phyloP scores from a whole-genome alignment of 768 basidiomycete genomes.

The Calvatia gigantea region DNA sequence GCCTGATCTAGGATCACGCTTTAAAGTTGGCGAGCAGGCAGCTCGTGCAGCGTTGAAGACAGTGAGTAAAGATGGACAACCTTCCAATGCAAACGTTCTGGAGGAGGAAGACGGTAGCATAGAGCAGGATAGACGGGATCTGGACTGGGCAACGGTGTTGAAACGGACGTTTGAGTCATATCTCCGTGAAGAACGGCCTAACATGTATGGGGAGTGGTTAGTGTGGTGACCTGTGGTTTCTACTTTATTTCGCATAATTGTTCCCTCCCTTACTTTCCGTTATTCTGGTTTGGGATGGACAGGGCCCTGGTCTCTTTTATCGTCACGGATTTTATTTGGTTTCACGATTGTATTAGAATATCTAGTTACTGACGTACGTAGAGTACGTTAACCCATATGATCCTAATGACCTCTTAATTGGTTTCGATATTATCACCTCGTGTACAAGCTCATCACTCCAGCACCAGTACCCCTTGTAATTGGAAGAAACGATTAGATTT shows the following conservation, averaged over 20 bases:
- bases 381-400: conserved; percentile 4
- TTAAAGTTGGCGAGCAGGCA: conserved; percentile 68
- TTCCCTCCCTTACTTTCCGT: background rate
- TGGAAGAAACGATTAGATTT: background rate
- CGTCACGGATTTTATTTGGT: conserved; percentile 1
- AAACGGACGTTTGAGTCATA: conserved; percentile 96
- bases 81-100: too few relatives aligned
- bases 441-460: background rate
- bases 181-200: conserved; percentile 86
- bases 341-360: conserved; percentile 7
- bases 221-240: conserved; percentile 36
- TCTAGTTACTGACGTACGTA: conserved; percentile 9
- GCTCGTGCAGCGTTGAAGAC: conserved; percentile 42
- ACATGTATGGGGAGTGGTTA: conserved; percentile 90
- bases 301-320: background rate
- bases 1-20: conserved; percentile 87
- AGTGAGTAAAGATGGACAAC: background rate
- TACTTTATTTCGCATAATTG: background rate
- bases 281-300: background rate
- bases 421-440: background rate
- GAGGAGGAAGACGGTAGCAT: conserved; percentile 42
- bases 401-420: conserved; percentile 6
- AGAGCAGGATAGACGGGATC: conserved; percentile 70
- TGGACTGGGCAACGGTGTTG: conserved; percentile 90
- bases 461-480: background rate